Evolutionary conservation across 1,284 basidiomycete genomes (phyloP).

Genomic region (Boletus semigastroideus): DNA sequence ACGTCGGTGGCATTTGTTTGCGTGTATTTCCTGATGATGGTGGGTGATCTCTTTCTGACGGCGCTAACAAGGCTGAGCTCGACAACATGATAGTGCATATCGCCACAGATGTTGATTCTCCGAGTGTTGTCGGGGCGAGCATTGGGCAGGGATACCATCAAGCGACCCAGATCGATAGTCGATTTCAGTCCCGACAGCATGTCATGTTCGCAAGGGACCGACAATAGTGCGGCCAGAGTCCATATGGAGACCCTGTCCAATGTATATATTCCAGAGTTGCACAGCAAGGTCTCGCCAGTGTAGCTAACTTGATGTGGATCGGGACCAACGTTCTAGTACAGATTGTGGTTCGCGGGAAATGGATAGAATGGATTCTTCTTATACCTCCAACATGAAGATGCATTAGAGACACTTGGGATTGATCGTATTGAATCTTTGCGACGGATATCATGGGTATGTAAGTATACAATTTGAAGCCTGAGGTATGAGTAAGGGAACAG

Average conservation of each 20-base stretch:
- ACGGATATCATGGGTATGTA: too few relatives aligned
- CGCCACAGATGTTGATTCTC: slow-evolving; percentile 31
- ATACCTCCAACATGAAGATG: too few relatives aligned
- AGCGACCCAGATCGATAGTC: not conserved
- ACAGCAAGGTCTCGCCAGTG: not conserved
- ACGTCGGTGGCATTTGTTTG: slow-evolving; percentile 6
- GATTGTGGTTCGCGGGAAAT: not conserved
- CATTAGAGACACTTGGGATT: too few relatives aligned
- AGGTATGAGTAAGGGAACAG: too few relatives aligned
- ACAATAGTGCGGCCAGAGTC: not conserved
- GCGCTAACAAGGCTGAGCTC: not conserved
- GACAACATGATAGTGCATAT: slow-evolving; percentile 24
- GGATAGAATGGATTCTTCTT: not conserved
- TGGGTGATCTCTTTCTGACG: slow-evolving; percentile 1
- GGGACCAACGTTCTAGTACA: too few relatives aligned
- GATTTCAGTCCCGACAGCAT: slow-evolving; percentile 3
- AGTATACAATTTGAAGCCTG: too few relatives aligned
- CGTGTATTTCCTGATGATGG: slow-evolving; percentile 27
- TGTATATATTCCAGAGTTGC: not conserved
- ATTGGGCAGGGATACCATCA: slow-evolving; percentile 8
- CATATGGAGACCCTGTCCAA: slow-evolving; percentile 6
- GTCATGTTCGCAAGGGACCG: not conserved
- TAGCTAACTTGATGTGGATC: not conserved
- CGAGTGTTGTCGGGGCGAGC: slow-evolving; percentile 19
- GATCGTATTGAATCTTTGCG: too few relatives aligned